These are phyloP conservation scores for Uronychia setigera DNA, from an alignment of 73 alveolate genomes.

Conservation along the genomic window DNA sequence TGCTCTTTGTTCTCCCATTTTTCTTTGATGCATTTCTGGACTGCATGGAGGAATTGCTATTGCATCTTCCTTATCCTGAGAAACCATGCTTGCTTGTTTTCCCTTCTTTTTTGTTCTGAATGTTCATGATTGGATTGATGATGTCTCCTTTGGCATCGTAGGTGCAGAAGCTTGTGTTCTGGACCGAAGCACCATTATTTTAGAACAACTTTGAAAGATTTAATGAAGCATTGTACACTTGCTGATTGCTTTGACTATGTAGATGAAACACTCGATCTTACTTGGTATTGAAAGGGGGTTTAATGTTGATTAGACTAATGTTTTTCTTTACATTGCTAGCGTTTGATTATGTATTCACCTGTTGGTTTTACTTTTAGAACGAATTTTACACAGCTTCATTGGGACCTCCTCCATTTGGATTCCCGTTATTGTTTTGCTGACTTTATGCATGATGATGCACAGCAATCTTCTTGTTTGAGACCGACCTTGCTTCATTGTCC, in stretches of 20 bases:
- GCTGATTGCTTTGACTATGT: not conserved
- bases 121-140: not conserved
- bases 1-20: not conserved
- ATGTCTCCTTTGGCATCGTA: not conserved
- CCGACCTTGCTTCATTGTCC: not conserved
- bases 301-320: not conserved
- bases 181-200: not conserved
- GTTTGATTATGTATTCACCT: too few relatives aligned
- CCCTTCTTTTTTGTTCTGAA: not conserved
- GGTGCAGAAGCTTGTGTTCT: slow-evolving; percentile 3
- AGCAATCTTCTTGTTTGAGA: not conserved
- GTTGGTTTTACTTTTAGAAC: too few relatives aligned
- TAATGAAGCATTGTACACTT: not conserved
- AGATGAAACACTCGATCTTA: not conserved
- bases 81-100: not conserved
- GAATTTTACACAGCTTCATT: too few relatives aligned
- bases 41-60: slow-evolving; percentile 1
- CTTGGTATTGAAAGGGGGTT: not conserved
- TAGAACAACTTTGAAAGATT: not conserved
- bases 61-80: not conserved
- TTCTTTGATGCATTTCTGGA: not conserved
- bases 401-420: too few relatives aligned
- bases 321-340: not conserved
- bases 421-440: not conserved
- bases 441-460: too few relatives aligned